phyloP scores from a whole-genome alignment of 345 rosid species.

The Rhizophora apiculata region DNA sequence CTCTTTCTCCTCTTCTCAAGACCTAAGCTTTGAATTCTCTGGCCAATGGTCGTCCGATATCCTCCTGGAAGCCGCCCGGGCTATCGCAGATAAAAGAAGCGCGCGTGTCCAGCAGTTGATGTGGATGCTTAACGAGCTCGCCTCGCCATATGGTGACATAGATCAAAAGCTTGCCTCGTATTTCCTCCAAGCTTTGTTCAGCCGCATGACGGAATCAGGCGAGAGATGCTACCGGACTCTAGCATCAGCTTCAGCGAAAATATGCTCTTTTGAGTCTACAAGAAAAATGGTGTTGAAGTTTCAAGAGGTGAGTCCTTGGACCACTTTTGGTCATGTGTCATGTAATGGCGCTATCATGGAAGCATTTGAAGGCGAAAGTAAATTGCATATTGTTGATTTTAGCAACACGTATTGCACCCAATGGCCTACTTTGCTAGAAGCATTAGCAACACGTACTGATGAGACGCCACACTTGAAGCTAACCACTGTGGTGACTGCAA shows the following conservation, averaged over 20 bases:
- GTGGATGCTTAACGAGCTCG: conserved; percentile 91
- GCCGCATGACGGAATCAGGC: conserved; percentile 84
- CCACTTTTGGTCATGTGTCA: conserved; percentile 94
- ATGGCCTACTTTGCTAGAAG: conserved; percentile 97
- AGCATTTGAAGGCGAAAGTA: conserved; percentile 76
- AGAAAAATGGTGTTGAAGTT: conserved; percentile 74
- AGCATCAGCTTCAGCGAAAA: conserved; percentile 61
- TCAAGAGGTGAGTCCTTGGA: conserved; percentile 97
- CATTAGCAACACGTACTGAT: conserved; percentile 87
- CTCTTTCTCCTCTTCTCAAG: conserved; percentile 46
- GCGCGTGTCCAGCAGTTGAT: conserved; percentile 70
- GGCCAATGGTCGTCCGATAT: conserved; percentile 66
- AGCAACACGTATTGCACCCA: conserved; percentile 96
- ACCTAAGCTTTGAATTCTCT: conserved; percentile 61
- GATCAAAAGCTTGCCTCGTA: conserved; percentile 80
- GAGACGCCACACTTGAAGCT: conserved; percentile 81
- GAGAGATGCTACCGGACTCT: conserved; percentile 57
- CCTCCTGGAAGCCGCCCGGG: conserved; percentile 60
- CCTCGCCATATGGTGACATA: conserved; percentile 83
- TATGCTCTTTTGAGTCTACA: conserved; percentile 72
- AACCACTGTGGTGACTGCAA: conserved; percentile 55
- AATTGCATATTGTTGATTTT: conserved; percentile 78
- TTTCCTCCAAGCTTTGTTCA: conserved; percentile 82
- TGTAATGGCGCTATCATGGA: conserved; percentile 91
- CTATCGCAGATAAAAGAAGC: conserved; percentile 57